Base-by-base conservation (phyloP, 176 grass and related monocot species). In the Eragrostis curvula region DNA sequence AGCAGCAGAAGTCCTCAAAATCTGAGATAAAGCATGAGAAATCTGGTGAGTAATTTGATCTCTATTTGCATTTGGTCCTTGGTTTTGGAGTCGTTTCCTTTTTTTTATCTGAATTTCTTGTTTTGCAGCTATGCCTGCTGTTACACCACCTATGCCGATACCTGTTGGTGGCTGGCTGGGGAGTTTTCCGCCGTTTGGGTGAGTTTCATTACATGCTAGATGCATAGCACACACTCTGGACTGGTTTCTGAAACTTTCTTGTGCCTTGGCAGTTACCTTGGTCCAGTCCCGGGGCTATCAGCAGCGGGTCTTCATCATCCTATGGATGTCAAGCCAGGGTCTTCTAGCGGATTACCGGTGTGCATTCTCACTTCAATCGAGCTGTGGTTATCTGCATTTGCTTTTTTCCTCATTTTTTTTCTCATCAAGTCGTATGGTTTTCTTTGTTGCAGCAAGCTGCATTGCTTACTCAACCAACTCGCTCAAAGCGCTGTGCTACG, bases 21-120 rank as follows among this genome's bases (percentile, higher is more conserved):
- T 58, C 85, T 15, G 97, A 99, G 70, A 60, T 81, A 50, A 99
- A 91, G 81, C 89, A 90, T 59, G 97, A 99, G 66, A 99, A 99
- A 83, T 70, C 93, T 56, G 77, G 97, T 96, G 77, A 48, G 75
- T 72, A 45, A 66, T 88, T 58, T 23, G 55, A 29, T 75, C 27
- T 52, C 68, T 74, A 60, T 71, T 52, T 87, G 59, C 52, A 57
- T 74, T 72, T 85, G 40, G 2, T 68, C 17, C 44, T 32, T 74
- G 66, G 58, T 77, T 85, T 77, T 73, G 13, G 39, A 3, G 53
- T 45, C 30, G 29, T 18, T 61, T 41, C 5, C 71, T 57, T 83
- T 49, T 71, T 48, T 47, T 41, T 0, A 70, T 81, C 32, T 39
- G 25, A 75, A 18, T 46, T 70, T 71, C 42, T 57, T 57, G 11